phyloP scores from a whole-genome alignment of 345 rosid species.

The Eucalyptus regnans region DNA sequence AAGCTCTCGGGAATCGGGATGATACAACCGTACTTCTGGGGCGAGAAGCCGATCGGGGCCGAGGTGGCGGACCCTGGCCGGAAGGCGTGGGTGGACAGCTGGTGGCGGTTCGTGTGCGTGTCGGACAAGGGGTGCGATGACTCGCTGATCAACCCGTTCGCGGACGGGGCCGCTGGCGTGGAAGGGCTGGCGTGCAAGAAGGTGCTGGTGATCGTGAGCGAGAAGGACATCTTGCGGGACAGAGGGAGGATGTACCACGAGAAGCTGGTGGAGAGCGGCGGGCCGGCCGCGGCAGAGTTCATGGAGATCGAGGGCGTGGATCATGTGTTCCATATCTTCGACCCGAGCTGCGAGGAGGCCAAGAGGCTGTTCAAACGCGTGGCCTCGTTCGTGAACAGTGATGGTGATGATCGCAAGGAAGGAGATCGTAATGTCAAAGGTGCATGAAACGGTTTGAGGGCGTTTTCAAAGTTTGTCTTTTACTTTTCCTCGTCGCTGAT shows the following conservation, averaged over 20 bases:
- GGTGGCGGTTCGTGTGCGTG: constrained; percentile 73
- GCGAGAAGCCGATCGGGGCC: constrained; percentile 38
- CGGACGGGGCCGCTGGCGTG: constrained; percentile 32
- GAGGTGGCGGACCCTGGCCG: constrained; percentile 27
- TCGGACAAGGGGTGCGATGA: constrained; percentile 65
- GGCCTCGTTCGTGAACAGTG: constrained; percentile 25
- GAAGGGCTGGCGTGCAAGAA: constrained; percentile 34
- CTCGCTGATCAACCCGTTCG: constrained; percentile 66
- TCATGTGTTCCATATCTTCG: constrained; percentile 64
- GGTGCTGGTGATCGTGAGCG: constrained; percentile 43
- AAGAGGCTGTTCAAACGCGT: constrained; percentile 19
- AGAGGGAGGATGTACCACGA: constrained; percentile 53
- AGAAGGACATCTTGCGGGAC: constrained; percentile 44
- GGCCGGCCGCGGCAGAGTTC: constrained; percentile 43
- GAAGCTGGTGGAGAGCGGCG: constrained; percentile 25
- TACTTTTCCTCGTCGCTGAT: neutral
- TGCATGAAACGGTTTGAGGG: neutral
- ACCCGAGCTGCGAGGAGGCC: constrained; percentile 38
- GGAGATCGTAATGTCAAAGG: neutral
- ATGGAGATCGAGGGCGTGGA: constrained; percentile 49
- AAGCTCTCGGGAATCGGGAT: constrained; percentile 48
- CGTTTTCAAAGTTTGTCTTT: neutral
- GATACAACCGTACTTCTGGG: constrained; percentile 76
- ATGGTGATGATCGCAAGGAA: neutral
- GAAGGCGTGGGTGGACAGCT: constrained; percentile 59